Base-by-base conservation (phyloP, 257 asterid species). In the Anisodus tanguticus region DNA sequence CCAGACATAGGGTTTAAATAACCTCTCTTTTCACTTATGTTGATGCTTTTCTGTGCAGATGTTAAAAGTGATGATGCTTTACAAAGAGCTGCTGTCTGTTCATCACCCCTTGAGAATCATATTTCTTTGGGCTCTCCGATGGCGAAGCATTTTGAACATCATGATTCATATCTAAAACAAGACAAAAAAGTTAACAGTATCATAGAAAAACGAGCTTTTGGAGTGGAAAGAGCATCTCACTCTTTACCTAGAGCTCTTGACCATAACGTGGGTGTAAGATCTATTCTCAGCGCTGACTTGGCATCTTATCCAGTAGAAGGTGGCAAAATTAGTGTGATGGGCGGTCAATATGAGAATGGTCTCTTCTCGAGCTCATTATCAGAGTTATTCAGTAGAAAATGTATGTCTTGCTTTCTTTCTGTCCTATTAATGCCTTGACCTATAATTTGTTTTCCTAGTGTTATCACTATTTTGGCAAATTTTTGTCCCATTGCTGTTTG, bases 351-450 rank as follows among this genome's bases (percentile, higher is more conserved):
- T 81, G 98, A 95, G 88, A 97, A 92, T 54, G 92, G 98, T 62
- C 98, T 96, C 87, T 94, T 96, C 85, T 96, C 98, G 53, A 96
- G 99, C 91, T 97, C 99, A 57, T 83, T 93, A 85, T 97, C 99
- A 2, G 98, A 95, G 88, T 82, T 97, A 84, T 94, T 97, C 83
- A 90, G 88, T 85, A 89, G 91, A 86, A 94, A 94, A 85, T 79
- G 99, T 97, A 90, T 59, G 97, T 67, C 77, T 84, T 82, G 86
- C 84, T 81, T 66, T 77, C 79, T 72, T 79, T 81, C 37, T 43
- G 47, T 71, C 51, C 51, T 68, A 26, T 60, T 74, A 82, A 15
- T 82, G 31, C 80, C 9, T 82, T 60, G 53, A 45, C 79, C 47
- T 82, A 68, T 68, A 13, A 15, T 51, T 77, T 8, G 15, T 26